Base-by-base conservation (phyloP, 2,329 filamentous ascomycete species). In the Achaetomium macrosporum region DNA sequence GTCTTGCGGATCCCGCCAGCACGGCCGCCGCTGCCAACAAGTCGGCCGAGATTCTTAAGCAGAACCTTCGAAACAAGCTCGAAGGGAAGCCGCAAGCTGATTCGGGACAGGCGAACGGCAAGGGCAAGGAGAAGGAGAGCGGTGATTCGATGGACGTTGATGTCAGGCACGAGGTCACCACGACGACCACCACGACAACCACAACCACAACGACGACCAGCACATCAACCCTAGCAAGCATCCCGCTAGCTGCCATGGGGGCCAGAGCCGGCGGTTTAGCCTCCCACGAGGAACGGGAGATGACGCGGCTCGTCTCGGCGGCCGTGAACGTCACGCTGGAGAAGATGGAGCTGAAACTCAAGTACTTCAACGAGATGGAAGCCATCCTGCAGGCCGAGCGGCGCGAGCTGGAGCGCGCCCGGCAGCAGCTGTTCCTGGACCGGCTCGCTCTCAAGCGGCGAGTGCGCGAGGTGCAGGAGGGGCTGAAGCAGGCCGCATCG, bases 291-390 rank as follows among this genome's bases (percentile, higher is more conserved):
- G 93, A 99, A 70, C 88, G 95, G 53, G 90, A 96, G 71, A 93
- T 97, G 82, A 95, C 91, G 17, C 87, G 90, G 15, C 82, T 97
- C 43, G 89, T 99, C 10, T 92, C 90, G 2, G 87, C 90, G 6
- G 90, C 90, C 0, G 89, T 96, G 48, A 99, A 99, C 66, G 79
- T 95, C 12, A 92, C 89, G n/a, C 76, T 97, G 33, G 87, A 96
- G 66, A 99, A 99, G 72, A 84, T 97, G 57, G 90, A 97, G 71
- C 76, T 97, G 63, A 99, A 99, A 73, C 79, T 99, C 55, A 85
- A 90, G 65, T 95, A 97, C 68, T 99, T 99, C 71, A 87, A 88
- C 63, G 93, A 99, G 69, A 91, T 99, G 80, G 93, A 99, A 71
- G 81, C 88, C 16, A 85, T 96, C 42, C 77, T 99, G 47, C 88